Evolutionary conservation across 2,329 filamentous ascomycete species (phyloP).

Genomic region (Pleoardoris graminearum): DNA sequence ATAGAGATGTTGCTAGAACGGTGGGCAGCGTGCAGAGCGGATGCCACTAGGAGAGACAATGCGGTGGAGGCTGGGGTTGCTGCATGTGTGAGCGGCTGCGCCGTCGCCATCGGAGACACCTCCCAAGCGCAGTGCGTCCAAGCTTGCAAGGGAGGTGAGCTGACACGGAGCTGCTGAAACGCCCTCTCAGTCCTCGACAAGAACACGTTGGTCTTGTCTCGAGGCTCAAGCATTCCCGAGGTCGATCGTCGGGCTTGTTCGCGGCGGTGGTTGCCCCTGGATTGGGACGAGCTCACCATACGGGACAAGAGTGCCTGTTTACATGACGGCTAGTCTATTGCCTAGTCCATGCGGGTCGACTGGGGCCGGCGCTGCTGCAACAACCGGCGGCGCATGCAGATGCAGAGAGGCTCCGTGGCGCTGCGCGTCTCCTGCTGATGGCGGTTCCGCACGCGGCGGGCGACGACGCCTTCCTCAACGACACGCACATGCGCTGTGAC

Average conservation of each 20-base stretch:
- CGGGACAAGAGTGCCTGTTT: background rate
- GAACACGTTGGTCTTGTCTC: no score
- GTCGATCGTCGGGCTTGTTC: background rate
- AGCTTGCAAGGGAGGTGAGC: background rate
- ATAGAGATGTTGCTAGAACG: background rate
- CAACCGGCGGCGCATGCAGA: background rate
- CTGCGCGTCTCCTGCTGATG: background rate
- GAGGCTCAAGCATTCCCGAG: background rate
- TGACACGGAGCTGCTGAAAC: background rate
- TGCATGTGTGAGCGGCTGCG: background rate
- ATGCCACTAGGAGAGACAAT: background rate
- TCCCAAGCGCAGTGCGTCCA: background rate
- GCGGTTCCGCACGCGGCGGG: background rate
- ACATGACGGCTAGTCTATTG: slow-evolving; percentile 3
- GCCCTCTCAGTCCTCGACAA: no score
- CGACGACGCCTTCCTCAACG: background rate
- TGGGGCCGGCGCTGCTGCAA: slow-evolving; percentile 3
- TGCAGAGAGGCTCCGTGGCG: background rate
- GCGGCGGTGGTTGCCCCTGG: slow-evolving; percentile 2
- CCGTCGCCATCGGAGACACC: no score
- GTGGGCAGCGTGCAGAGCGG: background rate
- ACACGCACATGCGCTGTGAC: background rate
- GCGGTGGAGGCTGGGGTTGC: background rate
- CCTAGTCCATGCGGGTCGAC: background rate
- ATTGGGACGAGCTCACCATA: background rate